Evolutionary conservation across 1,139 yeast species (phyloP), one percentile per base, ranked within the genome.

Genomic region (Zygosaccharomyces pseudobailii): DNA sequence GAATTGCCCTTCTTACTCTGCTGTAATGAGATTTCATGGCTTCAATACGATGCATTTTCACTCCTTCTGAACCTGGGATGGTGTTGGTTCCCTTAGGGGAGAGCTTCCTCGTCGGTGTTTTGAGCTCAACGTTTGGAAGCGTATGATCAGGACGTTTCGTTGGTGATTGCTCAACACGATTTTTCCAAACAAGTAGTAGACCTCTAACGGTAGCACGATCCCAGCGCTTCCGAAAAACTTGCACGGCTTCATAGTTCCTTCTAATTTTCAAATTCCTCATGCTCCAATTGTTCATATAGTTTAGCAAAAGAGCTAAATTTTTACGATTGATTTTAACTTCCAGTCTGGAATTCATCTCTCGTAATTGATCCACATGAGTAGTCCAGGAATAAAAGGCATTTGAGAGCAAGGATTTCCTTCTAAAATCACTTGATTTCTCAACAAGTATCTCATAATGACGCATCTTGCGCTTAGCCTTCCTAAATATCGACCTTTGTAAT

Each of bases 201-300:
- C 70, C 72, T 43, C 72, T 53, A 24, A 67, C 46, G 20, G 55
- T 63, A 1, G 72, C 72, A 40, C 73, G 57, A 43, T 62, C 57
- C 73, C 73, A 69, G 40, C 73, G 58, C 21, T 51, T 54, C 36
- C 62, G 55, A 52, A 69, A 69, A 13, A 55, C 55, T 5, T 51
- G 55, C 2, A 67, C 58, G 3, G 63, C 56, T 42, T 65, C 70
- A 21, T 63, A 55, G 50, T 68, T 68, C 45, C 69, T 61, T 35
- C 58, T 57, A 3, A 56, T 50, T 49, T 68, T 68, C 47, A 68
- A 50, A 25, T 56, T 49, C 40, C 58, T 57, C 48, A 69, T 50
- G 19, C 63, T 62, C 72, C 73, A 69, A 5, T 48, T 19, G 38
- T 63, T 66, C 45, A 67, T 42, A 42, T 50, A 52, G 38, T 55